A percentile compares a stretch with the other conserved stretches of the same genome.
These are phyloP conservation scores for Mantamonas sphyraenae DNA, from an alignment of 78 protist genomes.

Conservation along the genomic window DNA sequence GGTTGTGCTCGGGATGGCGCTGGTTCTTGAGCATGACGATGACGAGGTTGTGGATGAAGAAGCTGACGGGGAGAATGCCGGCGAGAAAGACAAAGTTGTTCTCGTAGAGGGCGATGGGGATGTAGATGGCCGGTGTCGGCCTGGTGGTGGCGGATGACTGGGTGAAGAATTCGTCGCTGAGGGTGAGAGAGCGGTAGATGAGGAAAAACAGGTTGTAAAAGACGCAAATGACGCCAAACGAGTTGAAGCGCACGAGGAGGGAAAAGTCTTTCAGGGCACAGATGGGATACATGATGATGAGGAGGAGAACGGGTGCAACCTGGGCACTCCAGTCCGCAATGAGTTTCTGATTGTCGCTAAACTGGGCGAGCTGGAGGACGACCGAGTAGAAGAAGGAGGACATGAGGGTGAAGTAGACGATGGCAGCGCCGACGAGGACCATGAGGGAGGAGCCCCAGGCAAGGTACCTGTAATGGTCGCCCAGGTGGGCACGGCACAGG, in stretches of 20 bases:
- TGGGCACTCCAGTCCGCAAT: not conserved
- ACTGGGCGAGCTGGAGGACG: not conserved
- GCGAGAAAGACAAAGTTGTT: not conserved
- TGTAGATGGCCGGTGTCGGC: too few species aligned
- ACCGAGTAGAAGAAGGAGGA: not conserved
- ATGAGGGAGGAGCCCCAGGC: conserved; percentile 4
- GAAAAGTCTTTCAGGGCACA: conserved; percentile 8
- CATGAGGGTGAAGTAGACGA: conserved; percentile 31
- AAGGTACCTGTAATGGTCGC: not conserved
- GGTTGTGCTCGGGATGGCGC: not conserved
- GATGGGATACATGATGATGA: conserved; percentile 13
- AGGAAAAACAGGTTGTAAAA: not conserved
- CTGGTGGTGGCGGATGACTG: not conserved
- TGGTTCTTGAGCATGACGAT: not conserved
- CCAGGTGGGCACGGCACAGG: not conserved
- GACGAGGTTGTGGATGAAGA: conserved; percentile 21
- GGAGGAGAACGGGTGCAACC: conserved; percentile 2
- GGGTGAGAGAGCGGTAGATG: not conserved
- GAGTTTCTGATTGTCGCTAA: too few species aligned
- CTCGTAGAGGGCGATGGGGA: too few species aligned
- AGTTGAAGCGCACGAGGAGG: conserved; percentile 28
- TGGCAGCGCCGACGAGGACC: conserved; percentile 12
- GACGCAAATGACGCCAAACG: conserved; percentile 8
- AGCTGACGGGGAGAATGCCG: conserved; percentile 3
- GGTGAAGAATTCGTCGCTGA: not conserved